A percentile compares a stretch with the other conserved stretches of the same genome.
These are phyloP conservation scores for Thoreauomyces humboldtii DNA, from an alignment of 192 early-diverging fungal species.

Conservation along the genomic window DNA sequence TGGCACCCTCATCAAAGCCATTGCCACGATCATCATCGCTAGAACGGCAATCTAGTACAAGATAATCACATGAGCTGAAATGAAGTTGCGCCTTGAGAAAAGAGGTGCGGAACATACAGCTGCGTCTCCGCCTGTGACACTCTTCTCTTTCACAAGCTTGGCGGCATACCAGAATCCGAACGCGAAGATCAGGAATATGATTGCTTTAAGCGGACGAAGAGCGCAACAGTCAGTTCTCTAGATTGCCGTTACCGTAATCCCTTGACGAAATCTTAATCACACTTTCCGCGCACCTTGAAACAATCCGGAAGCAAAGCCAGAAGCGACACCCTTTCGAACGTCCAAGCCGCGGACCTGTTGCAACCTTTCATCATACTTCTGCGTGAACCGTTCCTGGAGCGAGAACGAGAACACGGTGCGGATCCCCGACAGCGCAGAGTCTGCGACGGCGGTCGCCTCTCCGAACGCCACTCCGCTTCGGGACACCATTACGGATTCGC, in stretches of 20 bases:
- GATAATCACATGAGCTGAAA: no score
- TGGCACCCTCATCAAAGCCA: conserved; percentile 72
- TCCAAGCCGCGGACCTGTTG: conserved; percentile 58
- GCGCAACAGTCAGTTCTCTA: no score
- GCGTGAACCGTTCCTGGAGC: conserved; percentile 65
- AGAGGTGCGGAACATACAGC: no score
- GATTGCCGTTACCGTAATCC: no score
- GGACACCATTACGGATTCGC: conserved; percentile 78
- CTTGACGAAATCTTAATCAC: no score
- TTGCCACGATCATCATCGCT: conserved; percentile 34
- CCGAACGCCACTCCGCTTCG: conserved; percentile 31
- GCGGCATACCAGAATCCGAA: conserved; percentile 59
- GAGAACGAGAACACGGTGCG: conserved; percentile 84
- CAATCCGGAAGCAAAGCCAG: conserved; percentile 54
- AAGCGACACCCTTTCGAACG: conserved; percentile 51
- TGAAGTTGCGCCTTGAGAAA: no score
- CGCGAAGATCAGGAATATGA: conserved; percentile 64
- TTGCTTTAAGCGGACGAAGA: no score
- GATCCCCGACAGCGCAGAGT: conserved; percentile 76
- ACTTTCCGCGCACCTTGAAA: no score
- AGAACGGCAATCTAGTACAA: conserved; percentile 7
- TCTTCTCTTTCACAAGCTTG: neutral
- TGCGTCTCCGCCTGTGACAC: neutral
- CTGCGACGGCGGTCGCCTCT: conserved; percentile 58
- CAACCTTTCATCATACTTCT: conserved; percentile 61